Base-by-base conservation (phyloP, 2,329 filamentous ascomycete genomes). In the Aspergillus tanneri region DNA sequence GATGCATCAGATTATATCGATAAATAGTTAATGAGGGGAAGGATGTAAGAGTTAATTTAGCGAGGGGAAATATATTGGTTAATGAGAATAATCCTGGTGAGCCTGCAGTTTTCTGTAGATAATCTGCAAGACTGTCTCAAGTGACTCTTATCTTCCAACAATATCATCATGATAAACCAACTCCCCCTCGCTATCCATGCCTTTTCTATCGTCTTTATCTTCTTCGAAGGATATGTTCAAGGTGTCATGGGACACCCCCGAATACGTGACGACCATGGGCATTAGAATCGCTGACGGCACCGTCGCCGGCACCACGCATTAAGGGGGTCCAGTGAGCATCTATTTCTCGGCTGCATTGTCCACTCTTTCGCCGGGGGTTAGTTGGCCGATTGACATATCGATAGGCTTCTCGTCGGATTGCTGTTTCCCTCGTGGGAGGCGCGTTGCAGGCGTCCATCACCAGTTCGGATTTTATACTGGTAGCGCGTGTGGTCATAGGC, bases 311-410 rank as follows among this genome's bases (percentile, higher is more conserved):
- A 69, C 71, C 10, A 70, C 72, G 3, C 73, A 78, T 49, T 74
- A 79, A 57, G 77, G 77, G 6, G 77, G 77, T 28, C 72, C 80
- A 37, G 74, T 77, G 14, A 74, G 76, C n/a, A 68, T 77, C 2
- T 80, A 80, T 56, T 80, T 53, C 65, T 80, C 19, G 77, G 77
- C 4, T 71, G 68, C 14, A 76, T 79, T 47, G 72, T 74, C 43
- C 77, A 75, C 10, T 78, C 76, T 56, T 78, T 79, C 53, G 59
- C 68, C 9, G 77, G 76, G 9, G 76, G 70, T 7, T 75, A 73
- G 72, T 60, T 75, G 16, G 79, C 74, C n/a, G 78, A 81, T 56
- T 70, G 69, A n/a, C 75, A 78, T 23, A 78, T 77, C 56, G 77
- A 75, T 46, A 75, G 75, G 39, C 62, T 79, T 34, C 69, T 78